Conservation (phyloP, 306 rosid species). For the Mimosa pudica region DNA sequence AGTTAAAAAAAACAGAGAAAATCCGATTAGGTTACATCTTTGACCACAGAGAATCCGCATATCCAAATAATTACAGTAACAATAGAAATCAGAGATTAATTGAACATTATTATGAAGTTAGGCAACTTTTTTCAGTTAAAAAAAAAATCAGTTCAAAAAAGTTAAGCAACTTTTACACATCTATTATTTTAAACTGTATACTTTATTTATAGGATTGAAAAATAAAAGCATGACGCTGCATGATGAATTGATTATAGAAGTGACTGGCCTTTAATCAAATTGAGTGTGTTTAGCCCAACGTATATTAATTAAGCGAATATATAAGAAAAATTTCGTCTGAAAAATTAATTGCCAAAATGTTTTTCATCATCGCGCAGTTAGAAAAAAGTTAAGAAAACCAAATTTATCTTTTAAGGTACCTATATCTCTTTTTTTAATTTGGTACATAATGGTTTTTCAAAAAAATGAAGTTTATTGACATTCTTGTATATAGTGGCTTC, state of each 20-base stretch:
- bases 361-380: no score
- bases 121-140: neutral
- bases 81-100: neutral
- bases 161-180: neutral
- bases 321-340: no score
- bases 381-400: no score
- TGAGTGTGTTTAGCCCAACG: neutral
- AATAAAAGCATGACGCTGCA: neutral
- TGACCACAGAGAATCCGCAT: neutral
- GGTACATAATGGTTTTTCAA: no score
- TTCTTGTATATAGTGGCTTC: no score
- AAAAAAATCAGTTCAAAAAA: no score
- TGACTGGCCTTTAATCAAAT: neutral
- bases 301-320: no score
- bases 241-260: neutral
- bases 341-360: no score
- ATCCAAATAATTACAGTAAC: neutral
- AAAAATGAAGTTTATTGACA: no score
- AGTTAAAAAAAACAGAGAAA: neutral
- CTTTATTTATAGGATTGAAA: neutral
- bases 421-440: no score
- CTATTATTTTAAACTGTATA: neutral
- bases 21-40: neutral
- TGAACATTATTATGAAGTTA: neutral
- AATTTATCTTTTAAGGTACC: no score